phyloP scores from a whole-genome alignment of 495 filamentous ascomycete species.

The Talaromyces borbonicus region DNA sequence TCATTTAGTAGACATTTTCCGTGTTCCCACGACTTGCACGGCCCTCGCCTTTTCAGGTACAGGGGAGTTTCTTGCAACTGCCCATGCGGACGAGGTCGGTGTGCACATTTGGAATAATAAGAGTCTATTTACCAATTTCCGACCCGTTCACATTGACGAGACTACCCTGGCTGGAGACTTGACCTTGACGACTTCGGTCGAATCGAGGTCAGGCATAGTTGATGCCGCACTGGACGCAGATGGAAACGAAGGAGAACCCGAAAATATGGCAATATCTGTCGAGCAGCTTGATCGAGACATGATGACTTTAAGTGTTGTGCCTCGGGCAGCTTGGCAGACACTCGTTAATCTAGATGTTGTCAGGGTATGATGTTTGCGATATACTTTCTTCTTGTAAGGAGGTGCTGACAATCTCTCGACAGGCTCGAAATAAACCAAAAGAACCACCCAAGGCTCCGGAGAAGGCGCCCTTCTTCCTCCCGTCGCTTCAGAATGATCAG shows the following conservation, averaged over 20 bases:
- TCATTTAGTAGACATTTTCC: conserved; percentile 85
- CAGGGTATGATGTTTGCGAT: conserved; percentile 35
- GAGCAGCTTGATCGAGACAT: conserved; percentile 74
- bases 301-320: conserved; percentile 80
- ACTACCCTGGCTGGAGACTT: conserved; percentile 52
- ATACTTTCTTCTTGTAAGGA: conserved; percentile 8
- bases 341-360: conserved; percentile 84
- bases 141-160: conserved; percentile 71
- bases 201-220: conserved; percentile 60
- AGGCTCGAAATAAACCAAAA: conserved; percentile 85
- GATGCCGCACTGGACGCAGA: conserved; percentile 58
- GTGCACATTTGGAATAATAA: conserved; percentile 92
- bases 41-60: conserved; percentile 79
- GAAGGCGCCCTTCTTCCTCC: conserved; percentile 94
- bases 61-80: conserved; percentile 86
- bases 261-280: conserved; percentile 39
- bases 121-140: conserved; percentile 77
- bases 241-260: conserved; percentile 36
- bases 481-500: conserved; percentile 45
- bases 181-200: conserved; percentile 66
- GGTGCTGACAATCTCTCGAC: background rate
- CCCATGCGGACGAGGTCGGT: conserved; percentile 75
- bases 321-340: conserved; percentile 86
- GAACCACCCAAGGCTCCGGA: conserved; percentile 85
- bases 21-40: conserved; percentile 62